These are phyloP conservation scores for Penicillium sp. DNA, from an alignment of 2,329 filamentous ascomycete genomes.

Conservation along the genomic window DNA sequence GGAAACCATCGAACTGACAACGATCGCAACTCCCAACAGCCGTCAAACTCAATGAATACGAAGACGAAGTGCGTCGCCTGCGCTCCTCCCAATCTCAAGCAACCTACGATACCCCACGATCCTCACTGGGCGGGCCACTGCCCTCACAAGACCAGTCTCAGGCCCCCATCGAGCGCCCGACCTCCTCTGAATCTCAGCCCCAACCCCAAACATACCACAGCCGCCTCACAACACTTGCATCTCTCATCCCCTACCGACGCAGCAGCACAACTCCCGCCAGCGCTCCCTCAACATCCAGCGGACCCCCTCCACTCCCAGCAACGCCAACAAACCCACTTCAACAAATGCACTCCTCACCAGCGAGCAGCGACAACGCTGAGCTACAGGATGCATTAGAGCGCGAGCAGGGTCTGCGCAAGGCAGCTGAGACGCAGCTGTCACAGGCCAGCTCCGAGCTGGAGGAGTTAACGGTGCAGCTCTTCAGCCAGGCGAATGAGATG, in stretches of 20 bases:
- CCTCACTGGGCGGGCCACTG: conserved; percentile 28
- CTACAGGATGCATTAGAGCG: conserved; percentile 57
- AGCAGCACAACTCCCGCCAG: conserved; percentile 35
- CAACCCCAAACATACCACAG: conserved; percentile 32
- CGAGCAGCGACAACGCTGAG: conserved; percentile 37
- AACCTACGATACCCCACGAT: conserved; percentile 23
- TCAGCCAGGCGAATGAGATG: conserved; percentile 68
- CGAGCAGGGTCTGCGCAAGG: conserved; percentile 57
- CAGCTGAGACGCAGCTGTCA: conserved; percentile 59
- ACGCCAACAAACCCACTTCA: conserved; percentile 5
- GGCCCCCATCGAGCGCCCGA: conserved; percentile 38
- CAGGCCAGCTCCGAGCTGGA: conserved; percentile 61
- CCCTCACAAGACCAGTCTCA: conserved; percentile 38
- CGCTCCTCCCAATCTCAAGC: conserved; percentile 31
- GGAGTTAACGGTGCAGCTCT: conserved; percentile 61
- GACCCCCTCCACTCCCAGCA: conserved; percentile 20
- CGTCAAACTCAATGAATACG: conserved; percentile 63
- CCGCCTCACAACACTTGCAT: conserved; percentile 42
- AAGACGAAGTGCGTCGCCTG: conserved; percentile 61
- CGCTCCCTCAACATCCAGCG: conserved; percentile 25
- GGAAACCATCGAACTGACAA: not conserved
- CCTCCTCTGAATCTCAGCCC: conserved; percentile 26
- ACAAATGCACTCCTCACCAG: conserved; percentile 19
- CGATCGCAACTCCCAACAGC: conserved; percentile 37
- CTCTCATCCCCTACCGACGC: conserved; percentile 42